phyloP scores from a whole-genome alignment of 2,329 filamentous ascomycete species.

The Cladosporium oxysporum region DNA sequence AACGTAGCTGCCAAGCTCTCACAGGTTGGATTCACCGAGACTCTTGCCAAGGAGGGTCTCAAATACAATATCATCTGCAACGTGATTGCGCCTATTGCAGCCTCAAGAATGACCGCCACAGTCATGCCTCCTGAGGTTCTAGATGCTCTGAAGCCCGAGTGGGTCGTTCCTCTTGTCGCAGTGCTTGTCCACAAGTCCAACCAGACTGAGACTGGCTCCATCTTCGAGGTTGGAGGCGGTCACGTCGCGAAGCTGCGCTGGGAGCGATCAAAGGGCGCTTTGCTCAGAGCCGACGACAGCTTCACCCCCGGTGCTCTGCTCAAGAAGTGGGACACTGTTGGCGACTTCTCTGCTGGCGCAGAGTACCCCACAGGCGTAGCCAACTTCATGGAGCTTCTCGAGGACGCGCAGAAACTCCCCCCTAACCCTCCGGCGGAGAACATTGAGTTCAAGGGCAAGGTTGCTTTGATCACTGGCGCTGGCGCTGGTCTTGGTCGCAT shows the following conservation, averaged over 20 bases:
- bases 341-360: slow-evolving; percentile 75
- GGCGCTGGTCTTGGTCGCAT: slow-evolving; percentile 89
- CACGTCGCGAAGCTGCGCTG: slow-evolving; percentile 91
- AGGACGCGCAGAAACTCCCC: slow-evolving; percentile 77
- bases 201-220: slow-evolving; percentile 77
- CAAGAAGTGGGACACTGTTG: slow-evolving; percentile 84
- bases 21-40: slow-evolving; percentile 96
- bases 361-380: slow-evolving; percentile 82
- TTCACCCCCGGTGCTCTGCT: slow-evolving; percentile 87
- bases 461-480: slow-evolving; percentile 83
- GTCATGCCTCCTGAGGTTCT: slow-evolving; percentile 94
- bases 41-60: slow-evolving; percentile 90
- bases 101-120: slow-evolving; percentile 92
- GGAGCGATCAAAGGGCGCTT: slow-evolving; percentile 86
- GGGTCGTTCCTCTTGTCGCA: slow-evolving; percentile 91
- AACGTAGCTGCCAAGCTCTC: slow-evolving; percentile 80
- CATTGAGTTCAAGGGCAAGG: slow-evolving; percentile 79
- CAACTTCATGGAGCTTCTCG: slow-evolving; percentile 83
- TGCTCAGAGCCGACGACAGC: slow-evolving; percentile 83
- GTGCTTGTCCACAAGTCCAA: slow-evolving; percentile 84
- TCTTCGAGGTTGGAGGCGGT: slow-evolving; percentile 92
- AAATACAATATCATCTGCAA: slow-evolving; percentile 99
- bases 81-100: slow-evolving; percentile 92
- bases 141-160: slow-evolving; percentile 83
- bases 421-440: slow-evolving; percentile 71